phyloP scores from a whole-genome alignment of 306 rosid genomes.

The Quercus parvula region DNA sequence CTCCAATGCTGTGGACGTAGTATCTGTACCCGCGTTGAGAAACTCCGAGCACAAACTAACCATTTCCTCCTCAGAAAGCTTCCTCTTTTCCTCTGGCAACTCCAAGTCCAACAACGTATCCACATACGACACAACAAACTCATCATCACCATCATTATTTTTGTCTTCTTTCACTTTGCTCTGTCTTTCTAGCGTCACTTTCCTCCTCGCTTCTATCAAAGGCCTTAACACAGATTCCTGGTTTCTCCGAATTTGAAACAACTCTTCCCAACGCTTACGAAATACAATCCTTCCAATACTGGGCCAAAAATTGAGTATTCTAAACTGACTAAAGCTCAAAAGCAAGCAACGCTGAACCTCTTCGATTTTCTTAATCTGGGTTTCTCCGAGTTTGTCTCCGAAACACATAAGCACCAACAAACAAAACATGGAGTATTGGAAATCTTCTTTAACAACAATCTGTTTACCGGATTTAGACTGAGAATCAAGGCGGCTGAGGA shows the following conservation, averaged over 20 bases:
- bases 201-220: not conserved
- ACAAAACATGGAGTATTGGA: not conserved
- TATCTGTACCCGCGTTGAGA: not conserved
- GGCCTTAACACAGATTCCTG: not conserved
- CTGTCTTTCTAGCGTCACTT: not conserved
- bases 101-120: slow-evolving; percentile 2
- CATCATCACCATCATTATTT: not conserved
- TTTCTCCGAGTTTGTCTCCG: not conserved
- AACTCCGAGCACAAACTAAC: not conserved
- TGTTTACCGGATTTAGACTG: not conserved
- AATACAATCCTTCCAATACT: not conserved
- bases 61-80: not conserved
- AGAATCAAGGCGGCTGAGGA: not conserved
- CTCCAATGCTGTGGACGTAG: not conserved
- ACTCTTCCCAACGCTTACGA: not conserved
- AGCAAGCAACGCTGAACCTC: not conserved
- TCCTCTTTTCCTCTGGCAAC: not conserved
- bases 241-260: not conserved
- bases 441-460: not conserved
- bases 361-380: not conserved
- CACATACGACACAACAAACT: not conserved
- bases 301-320: not conserved
- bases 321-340: not conserved
- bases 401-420: slow-evolving; percentile 5
- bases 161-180: not conserved